Percentiles rank a stretch among this genome's conserved stretches.
phyloP scores from a whole-genome alignment of 164 flowering plant genomes.

The Sextonia rubra region DNA sequence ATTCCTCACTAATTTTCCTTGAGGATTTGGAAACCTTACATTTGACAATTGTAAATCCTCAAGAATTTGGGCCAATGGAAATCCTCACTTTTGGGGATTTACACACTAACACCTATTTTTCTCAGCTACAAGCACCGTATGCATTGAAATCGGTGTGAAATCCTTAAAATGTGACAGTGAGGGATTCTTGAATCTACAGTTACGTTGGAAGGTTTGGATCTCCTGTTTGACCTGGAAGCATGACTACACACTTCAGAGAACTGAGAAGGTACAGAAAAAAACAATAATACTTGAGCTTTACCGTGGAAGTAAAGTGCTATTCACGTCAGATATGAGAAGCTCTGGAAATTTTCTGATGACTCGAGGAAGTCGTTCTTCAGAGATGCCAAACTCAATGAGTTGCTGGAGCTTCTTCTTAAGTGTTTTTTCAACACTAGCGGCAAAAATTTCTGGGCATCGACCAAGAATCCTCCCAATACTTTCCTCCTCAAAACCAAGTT shows the following conservation, averaged over 20 bases:
- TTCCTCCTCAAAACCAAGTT: conserved; percentile 61
- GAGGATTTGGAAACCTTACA: too few species aligned
- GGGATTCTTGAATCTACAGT: background rate
- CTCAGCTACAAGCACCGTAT: too few species aligned
- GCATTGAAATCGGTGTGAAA: too few species aligned
- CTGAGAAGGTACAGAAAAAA: too few species aligned
- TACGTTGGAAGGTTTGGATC: background rate
- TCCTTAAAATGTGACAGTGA: too few species aligned
- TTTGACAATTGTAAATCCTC: too few species aligned
- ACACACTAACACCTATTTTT: too few species aligned
- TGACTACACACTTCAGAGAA: background rate
- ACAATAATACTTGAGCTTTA: conserved; percentile 19
- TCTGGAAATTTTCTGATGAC: conserved; percentile 84
- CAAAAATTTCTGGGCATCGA: conserved; percentile 88
- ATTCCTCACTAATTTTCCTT: too few species aligned
- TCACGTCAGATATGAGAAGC: conserved; percentile 60
- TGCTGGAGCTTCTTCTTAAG: conserved; percentile 62
- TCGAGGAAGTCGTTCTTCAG: conserved; percentile 45
- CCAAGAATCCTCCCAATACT: conserved; percentile 43
- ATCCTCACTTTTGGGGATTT: too few species aligned
- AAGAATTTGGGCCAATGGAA: too few species aligned
- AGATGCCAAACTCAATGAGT: conserved; percentile 52
- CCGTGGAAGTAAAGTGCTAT: conserved; percentile 66
- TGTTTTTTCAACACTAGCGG: conserved; percentile 56
- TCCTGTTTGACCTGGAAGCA: background rate